Conservation (phyloP, 2,329 filamentous ascomycete genomes). For the Colletotrichum sublineola region DNA sequence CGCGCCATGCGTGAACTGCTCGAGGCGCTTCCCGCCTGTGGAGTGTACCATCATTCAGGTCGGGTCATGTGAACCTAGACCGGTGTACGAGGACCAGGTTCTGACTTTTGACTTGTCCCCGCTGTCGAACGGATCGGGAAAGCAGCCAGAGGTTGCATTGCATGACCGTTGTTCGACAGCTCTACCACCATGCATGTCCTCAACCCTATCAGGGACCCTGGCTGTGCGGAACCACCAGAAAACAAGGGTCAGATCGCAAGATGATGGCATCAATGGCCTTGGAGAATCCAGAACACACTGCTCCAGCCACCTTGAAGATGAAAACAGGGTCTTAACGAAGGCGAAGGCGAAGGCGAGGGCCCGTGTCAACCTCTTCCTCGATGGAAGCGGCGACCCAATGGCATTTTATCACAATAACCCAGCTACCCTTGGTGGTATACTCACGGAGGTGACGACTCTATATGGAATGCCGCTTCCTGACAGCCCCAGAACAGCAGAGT, state of each 20-base stretch:
- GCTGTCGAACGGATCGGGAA: constrained; percentile 16
- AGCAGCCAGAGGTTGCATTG: constrained; percentile 3
- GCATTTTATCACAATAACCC: constrained; percentile 43
- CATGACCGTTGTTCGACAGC: background rate
- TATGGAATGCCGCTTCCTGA: constrained; percentile 48
- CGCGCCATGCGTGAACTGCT: constrained; percentile 40
- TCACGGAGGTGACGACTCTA: constrained; percentile 54
- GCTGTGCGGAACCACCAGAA: background rate
- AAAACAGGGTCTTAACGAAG: background rate
- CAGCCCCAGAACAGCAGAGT: constrained; percentile 45
- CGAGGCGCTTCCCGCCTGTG: constrained; percentile 42
- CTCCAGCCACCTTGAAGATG: background rate
- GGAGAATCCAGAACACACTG: background rate
- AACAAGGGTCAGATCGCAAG: background rate
- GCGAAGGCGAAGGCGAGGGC: background rate
- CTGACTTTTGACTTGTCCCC: constrained; percentile 36
- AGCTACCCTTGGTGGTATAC: constrained; percentile 43
- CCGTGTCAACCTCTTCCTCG: constrained; percentile 39
- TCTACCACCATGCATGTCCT: background rate
- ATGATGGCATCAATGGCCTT: background rate
- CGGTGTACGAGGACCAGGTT: constrained; percentile 34
- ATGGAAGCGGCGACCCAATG: constrained; percentile 44
- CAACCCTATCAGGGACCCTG: background rate
- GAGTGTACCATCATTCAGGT: constrained; percentile 38
- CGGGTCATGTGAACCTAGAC: constrained; percentile 21